Conservation (phyloP, 192 early-diverging fungal genomes). For the Coemansia sp. region DNA sequence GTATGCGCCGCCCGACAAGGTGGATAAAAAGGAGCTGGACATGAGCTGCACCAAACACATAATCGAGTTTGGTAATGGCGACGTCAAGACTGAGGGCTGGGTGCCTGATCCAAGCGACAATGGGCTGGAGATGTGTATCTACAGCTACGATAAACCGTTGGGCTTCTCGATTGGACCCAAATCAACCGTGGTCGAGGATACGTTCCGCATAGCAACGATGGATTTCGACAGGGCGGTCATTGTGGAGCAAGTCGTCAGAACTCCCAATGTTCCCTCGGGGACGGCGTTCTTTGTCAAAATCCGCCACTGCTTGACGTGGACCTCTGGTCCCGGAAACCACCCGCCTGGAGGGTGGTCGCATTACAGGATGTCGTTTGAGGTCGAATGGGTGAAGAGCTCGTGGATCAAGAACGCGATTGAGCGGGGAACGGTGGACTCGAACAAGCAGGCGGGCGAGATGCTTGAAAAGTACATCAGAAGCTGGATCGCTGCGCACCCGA, state of each 20-base stretch:
- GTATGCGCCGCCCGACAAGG: conserved; percentile 29
- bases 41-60: conserved; percentile 43
- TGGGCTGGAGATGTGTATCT: conserved; percentile 35
- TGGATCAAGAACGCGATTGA: conserved; percentile 56
- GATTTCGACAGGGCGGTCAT: conserved; percentile 41
- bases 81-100: conserved; percentile 50
- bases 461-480: conserved; percentile 45
- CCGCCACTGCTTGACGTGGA: conserved; percentile 51
- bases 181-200: conserved; percentile 44
- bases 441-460: conserved; percentile 50
- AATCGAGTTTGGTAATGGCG: conserved; percentile 31
- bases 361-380: conserved; percentile 49
- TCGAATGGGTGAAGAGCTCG: conserved; percentile 55
- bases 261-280: conserved; percentile 55
- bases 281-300: conserved; percentile 53
- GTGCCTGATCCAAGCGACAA: conserved; percentile 37
- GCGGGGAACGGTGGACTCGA: conserved; percentile 53
- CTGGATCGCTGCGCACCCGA: conserved; percentile 44
- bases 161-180: conserved; percentile 56
- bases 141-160: conserved; percentile 51
- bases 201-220: conserved; percentile 24
- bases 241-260: conserved; percentile 45
- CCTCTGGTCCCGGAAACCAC: conserved; percentile 29
- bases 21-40: conserved; percentile 23
- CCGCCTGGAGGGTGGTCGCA: conserved; percentile 50